These are phyloP conservation scores for Oryza rufipogon DNA, from an alignment of 176 grass and related monocot species.

Conservation along the genomic window DNA sequence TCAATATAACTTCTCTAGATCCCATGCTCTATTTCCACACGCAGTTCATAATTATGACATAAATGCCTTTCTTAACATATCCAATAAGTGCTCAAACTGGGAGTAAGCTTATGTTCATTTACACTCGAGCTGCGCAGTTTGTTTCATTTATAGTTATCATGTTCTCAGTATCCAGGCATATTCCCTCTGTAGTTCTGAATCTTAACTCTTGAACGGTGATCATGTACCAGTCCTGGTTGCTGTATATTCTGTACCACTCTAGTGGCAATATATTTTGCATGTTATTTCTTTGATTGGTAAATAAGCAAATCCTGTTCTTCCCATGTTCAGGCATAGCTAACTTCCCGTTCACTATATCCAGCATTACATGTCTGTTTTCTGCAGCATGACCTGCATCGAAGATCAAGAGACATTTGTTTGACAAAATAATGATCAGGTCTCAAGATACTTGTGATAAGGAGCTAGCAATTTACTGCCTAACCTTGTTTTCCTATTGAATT, in stretches of 20 bases:
- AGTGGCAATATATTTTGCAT: background rate
- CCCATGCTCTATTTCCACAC: background rate
- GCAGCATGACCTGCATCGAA: background rate
- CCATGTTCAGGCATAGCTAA: background rate
- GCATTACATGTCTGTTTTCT: background rate
- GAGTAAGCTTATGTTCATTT: slow-evolving; percentile 3
- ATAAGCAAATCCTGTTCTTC: background rate
- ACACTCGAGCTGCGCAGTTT: background rate
- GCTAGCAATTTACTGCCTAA: background rate
- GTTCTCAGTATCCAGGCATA: background rate
- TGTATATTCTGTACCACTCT: background rate
- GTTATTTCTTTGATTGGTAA: background rate
- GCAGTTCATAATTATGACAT: background rate
- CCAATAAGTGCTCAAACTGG: background rate
- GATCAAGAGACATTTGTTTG: background rate
- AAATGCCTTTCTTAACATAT: background rate
- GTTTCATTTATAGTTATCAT: background rate
- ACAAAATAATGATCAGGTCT: background rate
- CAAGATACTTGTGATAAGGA: background rate
- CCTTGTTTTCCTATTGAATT: background rate
- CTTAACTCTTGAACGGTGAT: slow-evolving; percentile 1
- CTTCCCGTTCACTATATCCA: background rate
- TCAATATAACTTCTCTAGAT: background rate
- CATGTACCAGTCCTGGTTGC: background rate
- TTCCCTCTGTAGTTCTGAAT: background rate